Evolutionary conservation across 345 rosid species (phyloP).

Genomic region (Firmiana major): DNA sequence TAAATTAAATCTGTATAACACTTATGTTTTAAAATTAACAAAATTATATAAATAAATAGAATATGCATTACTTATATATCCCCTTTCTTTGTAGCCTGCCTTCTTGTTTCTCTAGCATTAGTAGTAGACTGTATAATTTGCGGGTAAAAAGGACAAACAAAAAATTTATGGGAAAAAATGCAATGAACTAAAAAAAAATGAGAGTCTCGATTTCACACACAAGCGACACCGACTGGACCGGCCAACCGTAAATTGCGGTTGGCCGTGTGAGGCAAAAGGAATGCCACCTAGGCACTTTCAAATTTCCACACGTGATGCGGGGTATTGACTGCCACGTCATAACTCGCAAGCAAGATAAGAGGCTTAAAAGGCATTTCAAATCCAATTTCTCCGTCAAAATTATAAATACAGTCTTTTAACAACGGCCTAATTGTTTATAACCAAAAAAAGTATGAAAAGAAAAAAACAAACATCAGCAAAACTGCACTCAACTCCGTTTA

Average conservation of each 20-base stretch:
- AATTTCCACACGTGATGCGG: neutral
- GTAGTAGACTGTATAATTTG: too few species aligned
- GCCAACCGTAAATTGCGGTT: conserved; percentile 53
- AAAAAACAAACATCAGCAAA: conserved; percentile 20
- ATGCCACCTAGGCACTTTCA: conserved; percentile 47
- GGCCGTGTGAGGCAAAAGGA: conserved; percentile 40
- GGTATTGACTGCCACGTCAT: neutral
- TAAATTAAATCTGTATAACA: too few species aligned
- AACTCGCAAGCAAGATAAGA: too few species aligned
- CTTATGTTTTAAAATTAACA: too few species aligned
- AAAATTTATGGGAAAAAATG: too few species aligned
- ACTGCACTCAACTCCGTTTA: conserved; percentile 30
- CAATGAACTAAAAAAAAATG: neutral
- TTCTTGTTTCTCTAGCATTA: neutral
- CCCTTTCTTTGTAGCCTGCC: neutral
- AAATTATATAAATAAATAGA: neutral
- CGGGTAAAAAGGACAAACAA: neutral
- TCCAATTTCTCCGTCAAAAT: conserved; percentile 28
- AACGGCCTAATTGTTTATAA: conserved; percentile 29
- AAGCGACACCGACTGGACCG: conserved; percentile 45
- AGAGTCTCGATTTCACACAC: conserved; percentile 25
- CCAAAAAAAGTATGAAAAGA: neutral
- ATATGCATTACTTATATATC: neutral
- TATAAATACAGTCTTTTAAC: conserved; percentile 26
- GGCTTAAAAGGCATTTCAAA: neutral